Percentiles rank a stretch among this genome's conserved stretches.
Evolutionary conservation across 2,329 filamentous ascomycete genomes (phyloP).

Genomic region (Verticillium isaacii): DNA sequence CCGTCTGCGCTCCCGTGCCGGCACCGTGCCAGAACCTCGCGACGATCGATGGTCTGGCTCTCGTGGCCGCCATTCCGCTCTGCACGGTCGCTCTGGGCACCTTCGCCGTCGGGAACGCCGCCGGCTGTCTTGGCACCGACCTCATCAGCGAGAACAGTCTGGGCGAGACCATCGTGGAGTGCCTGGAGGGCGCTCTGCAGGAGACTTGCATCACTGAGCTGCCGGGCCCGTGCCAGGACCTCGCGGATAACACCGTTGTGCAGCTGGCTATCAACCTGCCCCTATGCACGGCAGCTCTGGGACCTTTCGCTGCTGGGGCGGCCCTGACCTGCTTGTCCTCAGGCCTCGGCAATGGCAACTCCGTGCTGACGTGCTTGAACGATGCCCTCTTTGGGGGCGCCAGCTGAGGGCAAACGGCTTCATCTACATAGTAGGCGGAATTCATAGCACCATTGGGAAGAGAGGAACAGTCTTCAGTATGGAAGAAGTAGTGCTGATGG

Average conservation of each 20-base stretch:
- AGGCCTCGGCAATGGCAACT: neutral
- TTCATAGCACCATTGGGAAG: no score
- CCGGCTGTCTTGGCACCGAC: neutral
- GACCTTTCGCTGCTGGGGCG: neutral
- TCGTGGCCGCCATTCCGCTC: neutral
- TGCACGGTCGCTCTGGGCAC: neutral
- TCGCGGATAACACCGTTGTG: neutral
- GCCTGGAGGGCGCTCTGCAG: neutral
- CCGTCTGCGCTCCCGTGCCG: neutral
- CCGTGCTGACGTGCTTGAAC: neutral
- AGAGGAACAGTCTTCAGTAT: no score
- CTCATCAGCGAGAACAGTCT: neutral
- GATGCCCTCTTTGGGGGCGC: neutral
- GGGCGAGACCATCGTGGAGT: neutral
- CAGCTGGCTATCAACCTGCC: neutral
- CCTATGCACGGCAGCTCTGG: neutral
- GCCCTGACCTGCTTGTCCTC: neutral
- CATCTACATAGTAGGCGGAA: no score
- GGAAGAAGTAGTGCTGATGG: no score
- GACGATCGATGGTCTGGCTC: neutral
- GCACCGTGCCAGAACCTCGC: neutral
- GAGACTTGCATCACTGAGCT: neutral
- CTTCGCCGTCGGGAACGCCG: conserved; percentile 1
- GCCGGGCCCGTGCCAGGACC: neutral
- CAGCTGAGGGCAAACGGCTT: no score